Conservation (phyloP, 148 eudicot species). For the Suaeda aralocaspica region DNA sequence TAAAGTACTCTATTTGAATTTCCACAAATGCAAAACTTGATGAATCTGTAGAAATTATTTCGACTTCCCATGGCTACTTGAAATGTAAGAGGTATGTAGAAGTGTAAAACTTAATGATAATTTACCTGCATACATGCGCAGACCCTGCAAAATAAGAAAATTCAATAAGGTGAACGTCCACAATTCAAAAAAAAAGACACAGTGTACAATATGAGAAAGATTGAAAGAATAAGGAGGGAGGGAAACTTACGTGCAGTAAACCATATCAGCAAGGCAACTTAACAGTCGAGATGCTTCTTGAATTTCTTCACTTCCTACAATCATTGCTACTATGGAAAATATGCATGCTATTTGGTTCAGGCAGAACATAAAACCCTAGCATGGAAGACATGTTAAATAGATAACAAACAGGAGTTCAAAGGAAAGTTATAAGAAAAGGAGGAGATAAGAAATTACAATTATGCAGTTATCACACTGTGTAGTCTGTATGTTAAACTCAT, state of each 20-base stretch:
- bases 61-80: not conserved
- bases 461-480: conserved; percentile 97
- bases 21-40: not conserved
- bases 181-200: not conserved
- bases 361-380: conserved; percentile 88
- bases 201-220: not conserved
- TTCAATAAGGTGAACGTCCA: conserved; percentile 22
- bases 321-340: conserved; percentile 77
- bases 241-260: conserved; percentile 83
- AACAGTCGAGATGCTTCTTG: conserved; percentile 75
- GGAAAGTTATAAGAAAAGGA: conserved; percentile 5
- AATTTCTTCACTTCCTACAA: conserved; percentile 80
- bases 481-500: conserved; percentile 95
- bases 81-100: not conserved
- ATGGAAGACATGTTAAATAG: conserved; percentile 10
- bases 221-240: not conserved
- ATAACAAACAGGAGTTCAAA: not conserved
- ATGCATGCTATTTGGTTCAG: conserved; percentile 96
- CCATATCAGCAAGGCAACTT: conserved; percentile 60
- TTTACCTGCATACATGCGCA: conserved; percentile 99
- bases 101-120: not conserved
- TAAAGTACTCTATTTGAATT: not conserved
- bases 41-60: not conserved
- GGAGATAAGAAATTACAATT: conserved; percentile 55
- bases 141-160: conserved; percentile 54